These are phyloP conservation scores for Licmophora abbreviata DNA, from an alignment of 108 stramenopile genomes.

Conservation along the genomic window DNA sequence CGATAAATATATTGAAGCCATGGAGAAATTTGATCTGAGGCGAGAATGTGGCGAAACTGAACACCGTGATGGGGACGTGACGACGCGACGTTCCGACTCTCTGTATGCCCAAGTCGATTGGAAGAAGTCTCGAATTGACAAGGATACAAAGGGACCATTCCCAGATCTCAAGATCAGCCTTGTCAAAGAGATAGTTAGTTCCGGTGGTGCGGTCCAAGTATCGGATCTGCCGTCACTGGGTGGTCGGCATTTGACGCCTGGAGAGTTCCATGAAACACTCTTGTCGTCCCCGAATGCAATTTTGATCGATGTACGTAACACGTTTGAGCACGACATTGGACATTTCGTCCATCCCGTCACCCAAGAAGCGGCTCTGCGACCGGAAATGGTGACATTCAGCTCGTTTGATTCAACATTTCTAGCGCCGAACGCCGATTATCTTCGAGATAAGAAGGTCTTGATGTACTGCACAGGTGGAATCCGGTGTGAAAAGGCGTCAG, in stretches of 20 bases:
- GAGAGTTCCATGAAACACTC: conserved; percentile 59
- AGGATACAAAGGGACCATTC: conserved; percentile 42
- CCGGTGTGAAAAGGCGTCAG: conserved; percentile 68
- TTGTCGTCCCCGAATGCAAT: conserved; percentile 31
- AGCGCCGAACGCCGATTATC: conserved; percentile 34
- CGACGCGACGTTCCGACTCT: conserved; percentile 9
- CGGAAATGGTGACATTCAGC: conserved; percentile 66
- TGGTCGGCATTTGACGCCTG: conserved; percentile 58
- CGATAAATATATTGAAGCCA: conserved; percentile 25
- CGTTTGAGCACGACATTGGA: conserved; percentile 78
- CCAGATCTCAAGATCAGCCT: conserved; percentile 73
- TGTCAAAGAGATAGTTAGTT: conserved; percentile 77
- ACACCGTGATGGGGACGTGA: neutral
- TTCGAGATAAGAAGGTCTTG: conserved; percentile 77
- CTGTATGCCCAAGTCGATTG: conserved; percentile 61
- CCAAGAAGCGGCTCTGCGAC: conserved; percentile 43
- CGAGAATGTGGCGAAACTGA: conserved; percentile 8
- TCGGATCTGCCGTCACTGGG: conserved; percentile 34
- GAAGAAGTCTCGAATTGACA: conserved; percentile 38
- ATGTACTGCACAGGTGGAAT: conserved; percentile 95
- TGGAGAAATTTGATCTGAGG: conserved; percentile 48
- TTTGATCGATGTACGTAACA: conserved; percentile 79
- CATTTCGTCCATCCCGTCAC: conserved; percentile 46
- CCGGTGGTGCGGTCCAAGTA: conserved; percentile 45
- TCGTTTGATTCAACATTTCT: conserved; percentile 66